Conservation (phyloP, 352 stramenopile species). For the Pythium folliculosum region DNA sequence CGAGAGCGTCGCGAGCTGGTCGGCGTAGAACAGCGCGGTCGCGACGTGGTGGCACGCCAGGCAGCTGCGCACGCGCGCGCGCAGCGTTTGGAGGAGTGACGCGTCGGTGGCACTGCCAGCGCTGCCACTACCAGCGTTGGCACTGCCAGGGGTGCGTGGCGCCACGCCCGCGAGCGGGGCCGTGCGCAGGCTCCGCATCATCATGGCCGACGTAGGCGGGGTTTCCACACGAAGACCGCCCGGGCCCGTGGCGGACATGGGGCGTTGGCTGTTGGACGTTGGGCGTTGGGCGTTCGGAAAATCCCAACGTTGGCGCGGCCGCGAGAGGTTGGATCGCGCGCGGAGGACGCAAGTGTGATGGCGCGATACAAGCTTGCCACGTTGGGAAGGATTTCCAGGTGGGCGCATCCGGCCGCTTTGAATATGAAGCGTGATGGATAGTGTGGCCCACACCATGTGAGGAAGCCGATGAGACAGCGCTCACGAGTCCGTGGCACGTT, state of each 20-base stretch:
- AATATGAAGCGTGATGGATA: background rate
- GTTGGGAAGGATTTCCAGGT: background rate
- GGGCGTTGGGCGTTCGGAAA: background rate
- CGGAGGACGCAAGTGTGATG: background rate
- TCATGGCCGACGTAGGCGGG: conserved; percentile 23
- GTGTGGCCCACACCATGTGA: conserved; percentile 6
- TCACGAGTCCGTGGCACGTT: background rate
- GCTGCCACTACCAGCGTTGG: no score
- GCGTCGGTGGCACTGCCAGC: background rate
- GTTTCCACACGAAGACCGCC: conserved; percentile 19
- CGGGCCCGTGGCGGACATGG: conserved; percentile 6
- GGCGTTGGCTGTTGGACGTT: background rate
- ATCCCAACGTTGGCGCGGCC: background rate
- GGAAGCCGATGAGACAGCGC: background rate
- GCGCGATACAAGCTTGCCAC: background rate
- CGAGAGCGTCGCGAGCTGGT: conserved; percentile 79
- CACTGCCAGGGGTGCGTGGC: background rate
- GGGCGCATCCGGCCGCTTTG: background rate
- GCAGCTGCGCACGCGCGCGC: conserved; percentile 48
- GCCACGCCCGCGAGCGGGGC: conserved; percentile 10
- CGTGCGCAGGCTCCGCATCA: conserved; percentile 19
- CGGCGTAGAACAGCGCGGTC: conserved; percentile 75
- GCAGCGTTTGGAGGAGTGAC: conserved; percentile 34
- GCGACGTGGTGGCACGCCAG: conserved; percentile 49
- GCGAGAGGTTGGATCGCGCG: background rate